Base-by-base conservation (phyloP, 192 early-diverging fungal genomes). In the Umbelopsis ramanniana region DNA sequence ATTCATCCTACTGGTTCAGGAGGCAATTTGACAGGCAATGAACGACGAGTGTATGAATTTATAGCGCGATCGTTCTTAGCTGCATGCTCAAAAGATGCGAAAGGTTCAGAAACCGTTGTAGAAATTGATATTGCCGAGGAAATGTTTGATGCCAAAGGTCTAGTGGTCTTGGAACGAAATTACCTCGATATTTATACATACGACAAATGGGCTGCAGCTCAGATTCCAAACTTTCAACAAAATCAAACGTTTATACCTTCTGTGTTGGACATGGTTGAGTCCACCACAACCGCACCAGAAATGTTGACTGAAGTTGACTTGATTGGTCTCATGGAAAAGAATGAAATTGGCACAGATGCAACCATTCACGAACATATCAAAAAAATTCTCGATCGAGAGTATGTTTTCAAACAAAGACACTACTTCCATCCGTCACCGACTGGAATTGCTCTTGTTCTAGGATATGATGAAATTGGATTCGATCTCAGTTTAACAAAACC, bases 341-440 rank as follows among this genome's bases (percentile, higher is more conserved):
- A 92, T 73, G 94, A 93, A 19, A 98, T 99, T 47, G 97, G 93
- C 15, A 99, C 97, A 7, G 97, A 99, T 78, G 97, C 97, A 0
- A 99, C 96, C 0, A 97, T 98, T 37, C 91, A 91, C 9, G 93
- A 97, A 40, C 97, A 98, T 68, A 99, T 99, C 74, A 94, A 95
- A 74, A 98, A 89, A 57, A 93, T 99, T 40, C 87, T 90, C 12
- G 91, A 93, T 2, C 89, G 97, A 14, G 88, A 96, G 46, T 99
- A 99, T 76, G 90, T 87, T 4, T 84, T 89, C 53, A 92, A 96
- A 60, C 83, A 86, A 22, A 83, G 82, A 6, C 69, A 72, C 14
- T 80, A 79, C 19, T 85, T 91, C 71, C 72, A 79, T 14, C 97
- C 97, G 0, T 94, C 95, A 19, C 90, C 89, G 0, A 82, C 98